phyloP scores from a whole-genome alignment of 371 early-diverging fungal genomes.

The Saksenaea oblongispora region DNA sequence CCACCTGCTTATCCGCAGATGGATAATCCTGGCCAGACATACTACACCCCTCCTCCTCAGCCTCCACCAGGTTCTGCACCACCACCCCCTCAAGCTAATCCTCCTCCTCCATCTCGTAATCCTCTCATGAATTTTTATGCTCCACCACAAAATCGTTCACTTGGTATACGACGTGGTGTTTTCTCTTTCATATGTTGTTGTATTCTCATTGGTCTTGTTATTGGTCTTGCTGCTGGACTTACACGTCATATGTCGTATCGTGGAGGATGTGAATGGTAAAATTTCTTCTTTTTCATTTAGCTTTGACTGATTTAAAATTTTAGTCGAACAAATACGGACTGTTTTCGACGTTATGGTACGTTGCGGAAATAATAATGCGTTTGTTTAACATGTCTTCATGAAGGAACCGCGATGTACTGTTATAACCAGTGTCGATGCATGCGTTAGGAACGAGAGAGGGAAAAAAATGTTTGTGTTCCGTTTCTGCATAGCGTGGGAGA shows the following conservation, averaged over 20 bases:
- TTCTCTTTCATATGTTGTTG: slow-evolving; percentile 35
- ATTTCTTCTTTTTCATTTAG: background rate
- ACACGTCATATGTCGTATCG: slow-evolving; percentile 16
- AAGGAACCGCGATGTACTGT: background rate
- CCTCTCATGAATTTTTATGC: slow-evolving; percentile 29
- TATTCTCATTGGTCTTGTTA: slow-evolving; percentile 30
- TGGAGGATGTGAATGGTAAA: slow-evolving; percentile 28
- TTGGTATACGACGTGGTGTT: slow-evolving; percentile 28
- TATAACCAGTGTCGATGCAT: background rate
- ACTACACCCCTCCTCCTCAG: slow-evolving; percentile 32
- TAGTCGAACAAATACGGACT: slow-evolving; percentile 10
- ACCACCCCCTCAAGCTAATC: slow-evolving; percentile 6
- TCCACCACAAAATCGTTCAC: slow-evolving; percentile 27
- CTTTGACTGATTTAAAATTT: background rate
- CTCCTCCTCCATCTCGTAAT: slow-evolving; percentile 16
- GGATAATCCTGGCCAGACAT: slow-evolving; percentile 18
- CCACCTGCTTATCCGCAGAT: slow-evolving; percentile 21
- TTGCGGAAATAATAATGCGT: background rate
- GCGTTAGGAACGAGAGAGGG: background rate
- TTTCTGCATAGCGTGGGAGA: background rate
- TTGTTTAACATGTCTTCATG: background rate
- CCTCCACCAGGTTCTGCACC: slow-evolving; percentile 12
- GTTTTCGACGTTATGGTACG: slow-evolving; percentile 8
- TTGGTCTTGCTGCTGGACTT: slow-evolving; percentile 35
- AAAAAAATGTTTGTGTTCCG: background rate